Evolutionary conservation across 768 basidiomycete genomes (phyloP).

Genomic region (Pleurotus tuoliensis): DNA sequence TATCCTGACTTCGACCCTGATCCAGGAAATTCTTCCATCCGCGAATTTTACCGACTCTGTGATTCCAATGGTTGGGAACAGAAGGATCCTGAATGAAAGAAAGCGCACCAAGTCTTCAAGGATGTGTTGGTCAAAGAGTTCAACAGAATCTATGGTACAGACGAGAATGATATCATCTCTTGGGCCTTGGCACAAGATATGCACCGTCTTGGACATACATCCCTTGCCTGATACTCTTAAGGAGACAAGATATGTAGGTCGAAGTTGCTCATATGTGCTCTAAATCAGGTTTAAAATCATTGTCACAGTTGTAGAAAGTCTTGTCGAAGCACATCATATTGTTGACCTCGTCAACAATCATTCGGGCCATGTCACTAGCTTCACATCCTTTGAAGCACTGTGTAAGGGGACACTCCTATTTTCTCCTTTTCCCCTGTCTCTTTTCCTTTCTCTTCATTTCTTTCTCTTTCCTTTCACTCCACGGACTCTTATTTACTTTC

Average conservation of each 20-base stretch:
- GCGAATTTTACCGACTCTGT: conserved; percentile 15
- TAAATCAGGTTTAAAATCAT: not conserved
- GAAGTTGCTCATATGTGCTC: not conserved
- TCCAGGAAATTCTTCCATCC: not conserved
- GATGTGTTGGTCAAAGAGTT: conserved; percentile 28
- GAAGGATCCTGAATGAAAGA: conserved; percentile 6
- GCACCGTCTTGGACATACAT: conserved; percentile 19
- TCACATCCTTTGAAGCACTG: conserved; percentile 22
- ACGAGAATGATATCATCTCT: conserved; percentile 21
- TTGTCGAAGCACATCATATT: conserved; percentile 28
- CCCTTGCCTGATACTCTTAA: conserved; percentile 23
- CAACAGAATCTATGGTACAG: conserved; percentile 28
- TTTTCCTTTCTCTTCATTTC: no score
- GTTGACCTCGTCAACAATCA: conserved; percentile 31
- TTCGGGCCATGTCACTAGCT: conserved; percentile 11
- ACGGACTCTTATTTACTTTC: no score
- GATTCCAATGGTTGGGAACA: conserved; percentile 11
- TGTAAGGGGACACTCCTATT: no score
- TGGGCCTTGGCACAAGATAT: conserved; percentile 23
- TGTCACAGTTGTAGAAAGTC: conserved; percentile 19
- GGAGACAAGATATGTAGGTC: conserved; percentile 23
- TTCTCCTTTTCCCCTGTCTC: no score
- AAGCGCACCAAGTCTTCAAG: conserved; percentile 18
- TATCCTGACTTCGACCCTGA: conserved; percentile 14
- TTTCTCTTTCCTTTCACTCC: no score